These are phyloP conservation scores for Cercospora sp. DNA, from an alignment of 2,329 filamentous ascomycete genomes.

Conservation along the genomic window DNA sequence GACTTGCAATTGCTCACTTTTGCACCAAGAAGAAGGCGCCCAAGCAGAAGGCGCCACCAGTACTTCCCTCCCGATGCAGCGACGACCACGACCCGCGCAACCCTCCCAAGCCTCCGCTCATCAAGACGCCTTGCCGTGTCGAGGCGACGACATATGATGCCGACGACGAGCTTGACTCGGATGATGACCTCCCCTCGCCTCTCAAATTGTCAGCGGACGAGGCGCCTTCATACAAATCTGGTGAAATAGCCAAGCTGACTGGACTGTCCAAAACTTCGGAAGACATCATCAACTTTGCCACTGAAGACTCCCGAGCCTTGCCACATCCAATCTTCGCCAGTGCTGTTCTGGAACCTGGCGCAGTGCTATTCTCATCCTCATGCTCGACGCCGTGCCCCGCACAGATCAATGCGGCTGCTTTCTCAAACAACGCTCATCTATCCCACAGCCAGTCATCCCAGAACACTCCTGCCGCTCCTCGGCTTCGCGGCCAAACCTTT, in stretches of 20 bases:
- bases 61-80: neutral
- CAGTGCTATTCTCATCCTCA: neutral
- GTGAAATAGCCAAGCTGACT: neutral
- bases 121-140: neutral
- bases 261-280: neutral
- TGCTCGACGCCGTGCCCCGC: neutral
- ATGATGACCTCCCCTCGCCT: neutral
- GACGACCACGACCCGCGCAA: neutral
- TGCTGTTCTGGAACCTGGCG: neutral
- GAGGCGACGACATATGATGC: neutral
- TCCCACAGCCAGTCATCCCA: neutral
- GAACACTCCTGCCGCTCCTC: neutral
- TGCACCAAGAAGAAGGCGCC: neutral
- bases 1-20: neutral
- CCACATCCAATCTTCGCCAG: neutral
- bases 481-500: neutral
- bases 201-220: neutral
- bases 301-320: neutral
- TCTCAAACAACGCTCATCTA: neutral
- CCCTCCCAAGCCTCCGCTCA: neutral
- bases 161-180: neutral
- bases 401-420: neutral
- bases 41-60: neutral
- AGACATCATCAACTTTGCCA: neutral
- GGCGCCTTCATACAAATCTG: neutral